phyloP scores from a whole-genome alignment of 1,139 yeast species.

The Torulaspora pretoriensis region DNA sequence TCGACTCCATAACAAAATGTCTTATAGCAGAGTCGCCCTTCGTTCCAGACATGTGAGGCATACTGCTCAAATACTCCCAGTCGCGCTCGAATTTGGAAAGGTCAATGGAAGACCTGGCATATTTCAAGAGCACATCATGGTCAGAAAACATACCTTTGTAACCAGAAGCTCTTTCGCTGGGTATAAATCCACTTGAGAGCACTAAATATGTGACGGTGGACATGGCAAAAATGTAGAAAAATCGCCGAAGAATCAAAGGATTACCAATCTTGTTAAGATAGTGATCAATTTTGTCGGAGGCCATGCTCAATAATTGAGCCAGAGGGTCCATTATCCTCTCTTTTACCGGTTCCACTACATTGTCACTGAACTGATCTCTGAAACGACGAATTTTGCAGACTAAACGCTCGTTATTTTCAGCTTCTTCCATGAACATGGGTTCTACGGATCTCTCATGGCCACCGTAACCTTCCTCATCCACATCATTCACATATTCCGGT shows the following conservation, averaged over 20 bases:
- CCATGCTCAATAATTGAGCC: constrained; percentile 28
- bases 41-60: constrained; percentile 88
- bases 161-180: constrained; percentile 47
- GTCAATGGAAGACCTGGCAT: constrained; percentile 51
- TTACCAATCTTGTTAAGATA: constrained; percentile 67
- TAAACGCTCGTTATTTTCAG: constrained; percentile 4
- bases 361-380: constrained; percentile 16
- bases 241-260: constrained; percentile 76
- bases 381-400: constrained; percentile 18
- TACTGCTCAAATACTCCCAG: constrained; percentile 69
- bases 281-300: constrained; percentile 49
- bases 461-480: constrained; percentile 2
- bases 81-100: constrained; percentile 60
- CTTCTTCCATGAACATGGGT: constrained; percentile 21
- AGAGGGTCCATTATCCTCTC: constrained; percentile 29
- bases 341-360: constrained; percentile 24
- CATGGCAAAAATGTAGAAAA: constrained; percentile 64
- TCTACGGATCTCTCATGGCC: constrained; percentile 8
- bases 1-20: constrained; percentile 55
- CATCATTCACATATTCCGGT: constrained; percentile 16
- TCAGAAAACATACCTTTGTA: constrained; percentile 62
- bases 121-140: constrained; percentile 46
- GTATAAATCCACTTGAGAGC: constrained; percentile 49
- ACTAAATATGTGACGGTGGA: constrained; percentile 55
- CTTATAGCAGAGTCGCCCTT: constrained; percentile 74